These are phyloP conservation scores for Pseudocercospora musae DNA, from an alignment of 2,329 filamentous ascomycete species.

Conservation along the genomic window DNA sequence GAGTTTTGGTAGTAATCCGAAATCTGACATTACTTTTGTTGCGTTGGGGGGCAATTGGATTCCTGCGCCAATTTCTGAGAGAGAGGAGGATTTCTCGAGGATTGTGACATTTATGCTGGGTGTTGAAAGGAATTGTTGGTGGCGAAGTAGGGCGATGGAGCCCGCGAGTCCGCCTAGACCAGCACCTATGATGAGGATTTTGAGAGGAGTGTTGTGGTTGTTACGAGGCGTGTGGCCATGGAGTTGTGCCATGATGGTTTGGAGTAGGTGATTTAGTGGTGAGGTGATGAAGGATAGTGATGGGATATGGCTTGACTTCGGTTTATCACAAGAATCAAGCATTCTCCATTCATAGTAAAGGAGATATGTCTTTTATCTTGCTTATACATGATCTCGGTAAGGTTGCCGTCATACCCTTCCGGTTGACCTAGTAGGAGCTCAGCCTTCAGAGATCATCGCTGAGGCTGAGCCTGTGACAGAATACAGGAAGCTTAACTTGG, in stretches of 20 bases:
- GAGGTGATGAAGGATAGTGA: not conserved
- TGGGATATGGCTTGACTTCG: not conserved
- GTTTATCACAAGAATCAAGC: not conserved
- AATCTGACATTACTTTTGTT: conserved; percentile 2
- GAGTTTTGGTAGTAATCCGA: not conserved
- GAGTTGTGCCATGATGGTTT: not conserved
- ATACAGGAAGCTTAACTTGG: not conserved
- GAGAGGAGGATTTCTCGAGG: conserved; percentile 38
- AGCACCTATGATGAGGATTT: conserved; percentile 29
- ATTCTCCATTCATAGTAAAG: not conserved
- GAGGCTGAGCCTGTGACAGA: not conserved
- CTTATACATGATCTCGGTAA: not conserved
- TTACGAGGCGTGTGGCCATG: not conserved
- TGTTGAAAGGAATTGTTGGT: not conserved
- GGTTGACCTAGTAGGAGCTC: not conserved
- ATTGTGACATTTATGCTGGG: conserved; percentile 33
- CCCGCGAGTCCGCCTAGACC: conserved; percentile 42
- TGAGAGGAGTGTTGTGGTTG: not conserved
- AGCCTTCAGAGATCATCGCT: not conserved
- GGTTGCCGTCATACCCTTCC: not conserved
- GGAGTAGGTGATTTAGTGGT: not conserved
- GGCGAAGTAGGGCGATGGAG: conserved; percentile 38
- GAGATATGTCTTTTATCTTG: not conserved
- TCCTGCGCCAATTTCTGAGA: conserved; percentile 36
- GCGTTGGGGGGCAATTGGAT: conserved; percentile 32